Conservation (phyloP, 1,284 basidiomycete genomes). For the Ustilago cynodontis region DNA sequence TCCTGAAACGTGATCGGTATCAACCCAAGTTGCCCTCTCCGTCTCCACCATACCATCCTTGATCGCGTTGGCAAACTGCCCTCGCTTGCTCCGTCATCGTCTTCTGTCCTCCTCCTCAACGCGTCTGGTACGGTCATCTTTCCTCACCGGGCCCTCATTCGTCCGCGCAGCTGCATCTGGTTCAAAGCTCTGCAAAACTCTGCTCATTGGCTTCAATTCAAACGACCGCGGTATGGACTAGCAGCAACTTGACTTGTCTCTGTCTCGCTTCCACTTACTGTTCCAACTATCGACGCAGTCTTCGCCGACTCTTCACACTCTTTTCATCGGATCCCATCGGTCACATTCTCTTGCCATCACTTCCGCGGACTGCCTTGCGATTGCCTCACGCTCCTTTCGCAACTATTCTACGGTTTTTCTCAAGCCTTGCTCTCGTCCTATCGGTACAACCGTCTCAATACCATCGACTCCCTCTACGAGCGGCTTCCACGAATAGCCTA, state of each 20-base stretch:
- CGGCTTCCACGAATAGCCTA: not conserved
- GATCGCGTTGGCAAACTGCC: not conserved
- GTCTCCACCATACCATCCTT: not conserved
- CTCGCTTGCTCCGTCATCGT: not conserved
- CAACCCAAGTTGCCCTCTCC: not conserved
- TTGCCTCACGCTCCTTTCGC: not conserved
- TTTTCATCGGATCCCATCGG: not conserved
- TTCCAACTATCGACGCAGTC: not conserved
- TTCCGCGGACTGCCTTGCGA: not conserved
- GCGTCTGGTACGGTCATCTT: not conserved
- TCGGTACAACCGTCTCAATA: not conserved
- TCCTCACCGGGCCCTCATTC: not conserved
- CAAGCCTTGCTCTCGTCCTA: not conserved
- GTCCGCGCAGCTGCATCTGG: not conserved
- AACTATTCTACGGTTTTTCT: not conserved
- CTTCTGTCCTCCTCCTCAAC: not conserved
- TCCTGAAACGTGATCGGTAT: constrained; percentile 3
- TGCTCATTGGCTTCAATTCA: too few relatives aligned
- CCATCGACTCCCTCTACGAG: not conserved
- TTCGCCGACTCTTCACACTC: not conserved
- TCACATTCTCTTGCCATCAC: not conserved
- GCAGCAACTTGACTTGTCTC: not conserved
- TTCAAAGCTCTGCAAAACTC: too few relatives aligned
- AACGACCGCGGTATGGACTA: not conserved
- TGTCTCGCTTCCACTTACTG: not conserved